Conservation (phyloP, 2,329 filamentous ascomycete genomes). For the Ophiocordyceps australis region DNA sequence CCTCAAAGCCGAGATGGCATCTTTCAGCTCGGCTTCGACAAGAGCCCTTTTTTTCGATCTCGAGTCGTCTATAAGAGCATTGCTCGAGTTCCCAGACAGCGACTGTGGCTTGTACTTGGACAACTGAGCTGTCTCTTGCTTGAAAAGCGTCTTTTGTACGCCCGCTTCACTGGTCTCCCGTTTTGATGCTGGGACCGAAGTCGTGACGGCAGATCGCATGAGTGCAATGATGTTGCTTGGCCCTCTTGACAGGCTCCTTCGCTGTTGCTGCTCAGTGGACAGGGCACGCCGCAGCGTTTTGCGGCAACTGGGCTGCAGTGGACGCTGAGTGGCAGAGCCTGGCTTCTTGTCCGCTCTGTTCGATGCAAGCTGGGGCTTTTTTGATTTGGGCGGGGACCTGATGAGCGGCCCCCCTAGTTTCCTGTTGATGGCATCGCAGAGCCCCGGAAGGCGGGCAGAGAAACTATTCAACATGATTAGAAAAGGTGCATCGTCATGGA, state of each 20-base stretch:
- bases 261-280: slow-evolving; percentile 37
- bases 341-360: slow-evolving; percentile 27
- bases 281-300: slow-evolving; percentile 43
- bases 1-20: slow-evolving; percentile 56
- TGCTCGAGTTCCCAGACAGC: slow-evolving; percentile 23
- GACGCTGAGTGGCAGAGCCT: slow-evolving; percentile 31
- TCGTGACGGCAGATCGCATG: slow-evolving; percentile 49
- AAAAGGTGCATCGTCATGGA: not conserved
- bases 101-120: slow-evolving; percentile 20
- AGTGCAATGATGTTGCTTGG: slow-evolving; percentile 42
- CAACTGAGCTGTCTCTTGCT: slow-evolving; percentile 16
- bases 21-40: slow-evolving; percentile 51
- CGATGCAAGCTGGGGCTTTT: slow-evolving; percentile 21
- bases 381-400: slow-evolving; percentile 33
- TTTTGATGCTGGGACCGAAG: slow-evolving; percentile 42
- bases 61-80: slow-evolving; percentile 30
- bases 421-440: slow-evolving; percentile 52
- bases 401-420: slow-evolving; percentile 59
- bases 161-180: slow-evolving; percentile 46
- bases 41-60: slow-evolving; percentile 48
- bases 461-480: slow-evolving; percentile 35
- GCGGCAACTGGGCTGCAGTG: slow-evolving; percentile 18
- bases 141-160: slow-evolving; percentile 29
- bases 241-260: slow-evolving; percentile 34
- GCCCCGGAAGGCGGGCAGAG: slow-evolving; percentile 53